phyloP scores from a whole-genome alignment of 176 grass and related monocot genomes.

The Cocos nucifera region DNA sequence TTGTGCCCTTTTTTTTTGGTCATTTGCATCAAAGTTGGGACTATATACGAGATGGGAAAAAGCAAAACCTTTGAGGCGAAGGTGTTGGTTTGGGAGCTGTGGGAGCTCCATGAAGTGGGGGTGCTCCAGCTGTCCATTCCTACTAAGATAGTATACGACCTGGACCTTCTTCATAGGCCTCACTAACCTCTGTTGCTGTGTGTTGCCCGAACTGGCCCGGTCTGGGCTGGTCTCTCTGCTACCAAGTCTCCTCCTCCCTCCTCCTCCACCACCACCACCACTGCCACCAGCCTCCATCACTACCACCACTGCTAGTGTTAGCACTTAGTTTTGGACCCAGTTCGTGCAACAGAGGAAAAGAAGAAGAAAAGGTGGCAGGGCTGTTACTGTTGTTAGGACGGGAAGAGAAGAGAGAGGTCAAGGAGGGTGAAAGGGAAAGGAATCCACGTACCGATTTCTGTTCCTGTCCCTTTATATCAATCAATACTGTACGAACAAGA shows the following conservation, averaged over 20 bases:
- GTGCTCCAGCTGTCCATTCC: constrained; percentile 94
- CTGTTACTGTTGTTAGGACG: too few species aligned
- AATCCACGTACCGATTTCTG: too few species aligned
- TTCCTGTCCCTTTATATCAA: too few species aligned
- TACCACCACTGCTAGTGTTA: background rate
- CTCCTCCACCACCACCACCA: constrained; percentile 34
- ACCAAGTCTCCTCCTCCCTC: constrained; percentile 33
- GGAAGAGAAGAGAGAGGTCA: too few species aligned
- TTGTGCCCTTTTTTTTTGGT: too few species aligned
- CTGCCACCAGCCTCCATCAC: constrained; percentile 31
- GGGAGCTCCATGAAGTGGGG: constrained; percentile 95
- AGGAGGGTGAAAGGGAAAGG: too few species aligned
- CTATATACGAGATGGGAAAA: background rate
- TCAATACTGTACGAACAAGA: too few species aligned
- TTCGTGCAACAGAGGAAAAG: background rate
- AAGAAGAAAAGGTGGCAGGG: background rate
- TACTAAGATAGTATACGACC: constrained; percentile 91
- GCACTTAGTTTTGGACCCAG: too few species aligned
- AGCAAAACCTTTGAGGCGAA: constrained; percentile 76
- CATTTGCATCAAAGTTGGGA: too few species aligned
- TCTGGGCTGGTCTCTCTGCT: constrained; percentile 69
- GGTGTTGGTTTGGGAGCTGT: constrained; percentile 61
- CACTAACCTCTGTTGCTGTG: constrained; percentile 17
- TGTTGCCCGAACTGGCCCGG: constrained; percentile 33
- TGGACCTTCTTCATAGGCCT: constrained; percentile 62